A percentile compares a stretch with the other conserved stretches of the same genome.
Conservation (phyloP, 768 basidiomycete genomes). For the Rossbeevera mucosa region DNA sequence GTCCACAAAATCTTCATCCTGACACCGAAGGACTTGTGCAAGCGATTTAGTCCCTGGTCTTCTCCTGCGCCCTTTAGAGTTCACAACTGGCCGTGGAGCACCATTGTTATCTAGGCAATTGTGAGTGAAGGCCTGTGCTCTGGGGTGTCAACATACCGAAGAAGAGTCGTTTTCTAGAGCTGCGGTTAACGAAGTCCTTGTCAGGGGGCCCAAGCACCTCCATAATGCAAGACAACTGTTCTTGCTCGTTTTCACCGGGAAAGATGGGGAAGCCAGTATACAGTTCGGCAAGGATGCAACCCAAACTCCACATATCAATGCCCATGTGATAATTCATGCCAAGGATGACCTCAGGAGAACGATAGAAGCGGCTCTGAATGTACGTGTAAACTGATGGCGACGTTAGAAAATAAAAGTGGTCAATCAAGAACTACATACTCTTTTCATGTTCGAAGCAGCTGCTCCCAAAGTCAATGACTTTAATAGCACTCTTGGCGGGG, state of each 20-base stretch:
- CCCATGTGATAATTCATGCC: slow-evolving; percentile 99
- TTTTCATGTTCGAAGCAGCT: slow-evolving; percentile 99
- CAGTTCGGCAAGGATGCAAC: slow-evolving; percentile 95
- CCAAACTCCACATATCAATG: slow-evolving; percentile 99
- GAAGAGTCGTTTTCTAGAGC: slow-evolving; percentile 90
- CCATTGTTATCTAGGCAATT: slow-evolving; percentile 74
- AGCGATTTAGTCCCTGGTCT: slow-evolving; percentile 90
- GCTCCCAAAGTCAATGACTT: slow-evolving; percentile 98
- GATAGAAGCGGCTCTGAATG: slow-evolving; percentile 99
- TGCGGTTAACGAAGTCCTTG: slow-evolving; percentile 90
- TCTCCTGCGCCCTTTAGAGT: slow-evolving; percentile 92
- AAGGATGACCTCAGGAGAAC: slow-evolving; percentile 98
- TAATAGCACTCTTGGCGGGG: slow-evolving; percentile 93
- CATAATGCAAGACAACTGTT: slow-evolving; percentile 98
- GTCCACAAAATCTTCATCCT: slow-evolving; percentile 94
- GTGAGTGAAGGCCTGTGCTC: slow-evolving; percentile 3
- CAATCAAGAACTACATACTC: slow-evolving; percentile 52
- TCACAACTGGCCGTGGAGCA: slow-evolving; percentile 88
- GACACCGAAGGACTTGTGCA: slow-evolving; percentile 82
- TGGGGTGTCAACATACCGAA: slow-evolving; percentile 61
- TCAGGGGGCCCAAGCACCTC: slow-evolving; percentile 96
- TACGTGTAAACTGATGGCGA: slow-evolving; percentile 85
- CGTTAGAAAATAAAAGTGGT: slow-evolving; percentile 5
- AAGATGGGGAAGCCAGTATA: slow-evolving; percentile 98
- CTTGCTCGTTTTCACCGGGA: slow-evolving; percentile 98